Base-by-base conservation (phyloP, 2,329 filamentous ascomycete species). In the Phialocephala subalpina region DNA sequence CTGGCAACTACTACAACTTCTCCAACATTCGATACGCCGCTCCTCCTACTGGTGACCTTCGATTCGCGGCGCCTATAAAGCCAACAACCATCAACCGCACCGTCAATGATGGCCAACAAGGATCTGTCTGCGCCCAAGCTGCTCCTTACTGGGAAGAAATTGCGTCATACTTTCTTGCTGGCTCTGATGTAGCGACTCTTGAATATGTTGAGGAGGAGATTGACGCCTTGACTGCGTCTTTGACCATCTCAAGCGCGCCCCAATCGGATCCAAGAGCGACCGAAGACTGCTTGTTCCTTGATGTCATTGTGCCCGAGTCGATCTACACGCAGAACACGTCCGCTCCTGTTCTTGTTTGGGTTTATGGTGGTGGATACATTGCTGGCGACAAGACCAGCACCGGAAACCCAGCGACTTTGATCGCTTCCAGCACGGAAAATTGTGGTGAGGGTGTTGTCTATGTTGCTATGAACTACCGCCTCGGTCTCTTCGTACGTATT, bases 291-390 rank as follows among this genome's bases (percentile, higher is more conserved):
- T 73, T 81, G 16, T 83, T 82, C 67, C 72, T 85, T 11, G 83
- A 84, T 67, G 78, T 85, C 3, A 77, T 79, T 64, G 79, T 80
- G 2, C 82, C 83, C 4, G 73, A 80, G 59, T 66, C 73, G 5
- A 74, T 83, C 16, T 76, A 79, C 52, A 72, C 78, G 4, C 45
- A 36, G 12, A 62, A 64, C 40, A 22, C 66, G 60, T 58, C 65
- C 57, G 71, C 76, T 74, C 79, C 83, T 0, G 83, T 86, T 0
- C 66, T 85, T 1, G 80, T 85, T 4, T 84, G 80, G 80, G 82
- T 86, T 42, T 82, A 84, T 68, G 83, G 83, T 14, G 82, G 83
- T 8, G 83, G 82, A 11, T 85, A 83, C 62, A 77, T 76, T 4
- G 68, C 70, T 3, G 79, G 80, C 7, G 75, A 76, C 40, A 85